These are phyloP conservation scores for Elaeagnus macrophylla DNA, from an alignment of 306 rosid species.

Conservation along the genomic window DNA sequence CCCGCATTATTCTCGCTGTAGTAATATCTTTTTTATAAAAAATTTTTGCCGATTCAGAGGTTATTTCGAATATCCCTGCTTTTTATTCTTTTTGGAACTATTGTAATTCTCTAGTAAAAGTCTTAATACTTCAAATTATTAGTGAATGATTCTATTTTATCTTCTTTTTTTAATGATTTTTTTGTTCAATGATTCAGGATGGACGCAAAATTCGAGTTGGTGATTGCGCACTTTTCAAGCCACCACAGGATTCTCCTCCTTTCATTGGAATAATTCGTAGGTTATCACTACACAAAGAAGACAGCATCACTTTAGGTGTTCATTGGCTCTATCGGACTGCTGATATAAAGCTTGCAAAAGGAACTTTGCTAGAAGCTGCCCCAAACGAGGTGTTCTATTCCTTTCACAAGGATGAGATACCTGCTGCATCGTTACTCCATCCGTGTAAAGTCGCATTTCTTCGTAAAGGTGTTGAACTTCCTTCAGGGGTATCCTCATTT, in stretches of 20 bases:
- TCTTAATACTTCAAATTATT: too few species aligned
- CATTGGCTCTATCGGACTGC: slow-evolving; percentile 89
- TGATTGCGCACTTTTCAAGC: slow-evolving; percentile 94
- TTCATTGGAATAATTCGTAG: slow-evolving; percentile 88
- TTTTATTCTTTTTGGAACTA: too few species aligned
- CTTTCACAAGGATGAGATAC: slow-evolving; percentile 91
- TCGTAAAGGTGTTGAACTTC: slow-evolving; percentile 86
- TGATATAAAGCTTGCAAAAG: slow-evolving; percentile 74
- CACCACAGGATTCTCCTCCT: slow-evolving; percentile 80
- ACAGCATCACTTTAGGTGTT: slow-evolving; percentile 50
- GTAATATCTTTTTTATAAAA: too few species aligned
- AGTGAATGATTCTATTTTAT: too few species aligned
- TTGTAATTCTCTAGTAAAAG: too few species aligned
- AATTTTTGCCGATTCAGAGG: too few species aligned
- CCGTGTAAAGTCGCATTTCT: slow-evolving; percentile 96
- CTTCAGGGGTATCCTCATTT: slow-evolving; percentile 82
- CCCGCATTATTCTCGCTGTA: too few species aligned
- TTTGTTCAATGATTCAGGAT: slow-evolving; percentile 46
- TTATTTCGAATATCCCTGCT: too few species aligned
- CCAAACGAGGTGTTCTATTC: slow-evolving; percentile 90
- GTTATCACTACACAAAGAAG: slow-evolving; percentile 36
- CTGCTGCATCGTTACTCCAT: slow-evolving; percentile 92
- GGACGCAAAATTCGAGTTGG: slow-evolving; percentile 89
- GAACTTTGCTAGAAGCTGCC: slow-evolving; percentile 61
- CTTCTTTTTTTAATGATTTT: too few species aligned